Evolutionary conservation across 495 filamentous ascomycete genomes (phyloP), one percentile per base, ranked within the genome.

Genomic region (Lophiostoma macrostomum): DNA sequence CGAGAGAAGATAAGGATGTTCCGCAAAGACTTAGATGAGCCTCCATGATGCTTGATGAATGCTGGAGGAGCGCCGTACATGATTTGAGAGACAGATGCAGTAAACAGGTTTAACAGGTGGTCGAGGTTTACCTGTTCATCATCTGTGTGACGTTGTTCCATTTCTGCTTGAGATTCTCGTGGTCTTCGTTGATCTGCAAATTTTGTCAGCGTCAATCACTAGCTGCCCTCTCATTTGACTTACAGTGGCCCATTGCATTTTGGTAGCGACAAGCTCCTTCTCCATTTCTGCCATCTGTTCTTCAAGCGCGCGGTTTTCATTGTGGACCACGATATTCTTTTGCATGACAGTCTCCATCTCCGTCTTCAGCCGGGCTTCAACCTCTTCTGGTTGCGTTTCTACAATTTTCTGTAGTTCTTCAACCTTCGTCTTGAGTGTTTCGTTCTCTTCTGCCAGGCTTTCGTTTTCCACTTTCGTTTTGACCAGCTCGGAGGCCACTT

Each of bases 231-330:
- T 28, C 19, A 32, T 57, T 65, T 11, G 31, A 71, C 79, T 68
- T 79, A 96, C 93, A 84, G 96, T 88, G 24, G 93, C 93, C 73
- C 87, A 87, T 60, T 80, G 78, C 90, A 99, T 88, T 78, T 99
- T 99, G 1, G 90, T 90, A 61, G 85, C 80, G 51, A 99, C 94
- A 38, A 99, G 71, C 63, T 85, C 83, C 70, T 91, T 90, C 76
- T 97, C 93, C 79, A 99, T 93, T 50, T 96, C 93, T 25, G 80
- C 80, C 79, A 94, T 81, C 64, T 88, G 84, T 70, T 95, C 95
- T 67, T 96, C 90, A 61, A 99, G 74, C 28, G 73, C 76, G 44
- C 86, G 79, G 60, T 96, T 97, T 74, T 96, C 90, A 42, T 95
- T 90, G 64, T 96, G 91, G 14, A 97, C 91, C 63, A 94, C 91